These are phyloP conservation scores for Chlorella sorokiniana DNA, from an alignment of 139 green algal species.

Conservation along the genomic window DNA sequence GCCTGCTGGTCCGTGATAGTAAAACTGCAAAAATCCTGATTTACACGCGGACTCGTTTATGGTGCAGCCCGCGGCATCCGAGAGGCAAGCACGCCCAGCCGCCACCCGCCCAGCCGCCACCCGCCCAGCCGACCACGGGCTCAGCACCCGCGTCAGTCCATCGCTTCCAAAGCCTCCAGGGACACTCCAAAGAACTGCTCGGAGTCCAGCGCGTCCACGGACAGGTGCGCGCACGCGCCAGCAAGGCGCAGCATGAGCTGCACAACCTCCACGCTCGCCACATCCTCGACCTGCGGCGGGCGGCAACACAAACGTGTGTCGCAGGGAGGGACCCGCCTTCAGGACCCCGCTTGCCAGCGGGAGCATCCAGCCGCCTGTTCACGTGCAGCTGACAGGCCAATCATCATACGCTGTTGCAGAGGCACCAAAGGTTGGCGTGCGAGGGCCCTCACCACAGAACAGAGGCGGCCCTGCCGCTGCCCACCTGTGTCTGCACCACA, in stretches of 20 bases:
- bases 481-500: slow-evolving; percentile 17
- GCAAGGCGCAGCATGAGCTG: neutral
- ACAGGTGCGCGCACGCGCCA: neutral
- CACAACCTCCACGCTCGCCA: neutral
- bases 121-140: no score
- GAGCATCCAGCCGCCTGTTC: no score
- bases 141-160: no score
- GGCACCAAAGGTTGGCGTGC: no score
- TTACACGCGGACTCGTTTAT: no score
- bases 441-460: neutral
- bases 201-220: neutral
- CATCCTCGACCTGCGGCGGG: neutral
- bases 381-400: no score
- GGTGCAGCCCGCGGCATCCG: no score
- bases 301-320: neutral
- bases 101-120: neutral
- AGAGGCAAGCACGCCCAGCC: neutral
- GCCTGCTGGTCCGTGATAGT: neutral
- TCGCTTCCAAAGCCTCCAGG: neutral
- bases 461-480: neutral
- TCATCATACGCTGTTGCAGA: no score
- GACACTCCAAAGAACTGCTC: slow-evolving; percentile 1
- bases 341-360: no score
- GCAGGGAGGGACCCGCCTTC: no score
- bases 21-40: neutral